Evolutionary conservation across 2,329 filamentous ascomycete species (phyloP).

Genomic region (Calonectria pseudoreteaudii): DNA sequence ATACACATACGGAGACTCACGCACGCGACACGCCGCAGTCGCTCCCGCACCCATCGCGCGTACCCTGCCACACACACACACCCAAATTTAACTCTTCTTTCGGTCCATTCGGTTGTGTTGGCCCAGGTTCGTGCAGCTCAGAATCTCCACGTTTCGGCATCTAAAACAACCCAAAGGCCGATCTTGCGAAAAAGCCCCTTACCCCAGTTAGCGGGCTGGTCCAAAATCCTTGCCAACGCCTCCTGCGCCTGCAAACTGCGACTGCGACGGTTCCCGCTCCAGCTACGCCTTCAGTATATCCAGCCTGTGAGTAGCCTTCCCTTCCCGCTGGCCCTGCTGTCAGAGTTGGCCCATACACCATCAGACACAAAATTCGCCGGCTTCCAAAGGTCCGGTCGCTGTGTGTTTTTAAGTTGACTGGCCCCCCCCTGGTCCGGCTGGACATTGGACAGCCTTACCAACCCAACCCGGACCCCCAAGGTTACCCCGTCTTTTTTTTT

Average conservation of each 20-base stretch:
- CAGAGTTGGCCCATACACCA: not conserved
- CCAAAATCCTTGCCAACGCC: slow-evolving; percentile 12
- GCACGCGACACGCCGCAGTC: slow-evolving; percentile 23
- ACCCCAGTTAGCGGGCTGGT: not conserved
- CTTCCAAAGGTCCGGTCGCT: slow-evolving; percentile 10
- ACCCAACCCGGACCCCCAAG: slow-evolving; percentile 17
- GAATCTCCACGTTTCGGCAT: slow-evolving; percentile 6
- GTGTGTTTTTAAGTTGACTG: slow-evolving; percentile 24
- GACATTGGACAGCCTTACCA: slow-evolving; percentile 31
- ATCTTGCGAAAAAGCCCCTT: slow-evolving; percentile 6
- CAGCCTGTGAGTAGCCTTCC: slow-evolving; percentile 7
- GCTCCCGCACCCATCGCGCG: not conserved
- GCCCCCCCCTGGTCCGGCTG: slow-evolving; percentile 18
- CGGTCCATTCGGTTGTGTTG: slow-evolving; percentile 1
- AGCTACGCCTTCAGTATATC: slow-evolving; percentile 9
- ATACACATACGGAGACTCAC: slow-evolving; percentile 32
- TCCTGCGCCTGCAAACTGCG: slow-evolving; percentile 11
- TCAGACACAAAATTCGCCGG: slow-evolving; percentile 4
- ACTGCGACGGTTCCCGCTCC: slow-evolving; percentile 16
- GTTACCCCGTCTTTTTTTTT: slow-evolving; percentile 30
- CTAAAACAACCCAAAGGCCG: slow-evolving; percentile 8
- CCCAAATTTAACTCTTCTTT: slow-evolving; percentile 4
- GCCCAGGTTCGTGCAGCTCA: slow-evolving; percentile 9
- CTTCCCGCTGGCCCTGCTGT: not conserved
- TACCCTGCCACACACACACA: not conserved